These are phyloP conservation scores for Pichia sp. DNA, from an alignment of 1,139 yeast species.

Conservation along the genomic window DNA sequence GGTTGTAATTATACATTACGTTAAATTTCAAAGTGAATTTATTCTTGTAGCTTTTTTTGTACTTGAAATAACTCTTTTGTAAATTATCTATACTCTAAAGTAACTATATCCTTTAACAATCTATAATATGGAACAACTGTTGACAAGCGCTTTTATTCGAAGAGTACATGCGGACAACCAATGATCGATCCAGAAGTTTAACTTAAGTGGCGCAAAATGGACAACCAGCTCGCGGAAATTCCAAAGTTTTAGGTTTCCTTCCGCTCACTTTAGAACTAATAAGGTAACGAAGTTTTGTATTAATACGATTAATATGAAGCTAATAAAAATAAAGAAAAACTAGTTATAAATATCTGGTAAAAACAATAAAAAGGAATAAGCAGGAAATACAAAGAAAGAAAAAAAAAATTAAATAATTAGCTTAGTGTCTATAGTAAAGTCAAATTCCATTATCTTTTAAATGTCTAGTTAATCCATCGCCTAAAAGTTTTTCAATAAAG, in stretches of 20 bases:
- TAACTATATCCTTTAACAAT: neutral
- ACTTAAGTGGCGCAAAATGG: neutral
- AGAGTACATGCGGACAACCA: neutral
- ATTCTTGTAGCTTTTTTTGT: neutral
- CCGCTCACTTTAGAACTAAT: too few relatives aligned
- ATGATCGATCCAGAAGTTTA: neutral
- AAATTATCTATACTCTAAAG: neutral
- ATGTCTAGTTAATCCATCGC: too few relatives aligned
- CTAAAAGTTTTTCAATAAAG: too few relatives aligned
- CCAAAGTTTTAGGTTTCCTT: neutral
- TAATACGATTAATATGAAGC: too few relatives aligned
- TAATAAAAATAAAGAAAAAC: too few relatives aligned
- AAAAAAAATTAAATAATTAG: too few relatives aligned
- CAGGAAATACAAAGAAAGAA: too few relatives aligned
- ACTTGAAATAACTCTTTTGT: neutral
- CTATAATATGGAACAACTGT: neutral
- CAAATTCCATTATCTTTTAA: too few relatives aligned
- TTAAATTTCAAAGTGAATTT: neutral
- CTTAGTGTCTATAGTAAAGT: too few relatives aligned
- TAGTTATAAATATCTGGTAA: too few relatives aligned
- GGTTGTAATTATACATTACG: slow-evolving; percentile 2
- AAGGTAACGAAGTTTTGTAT: too few relatives aligned
- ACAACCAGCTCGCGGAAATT: neutral
- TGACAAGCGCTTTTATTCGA: neutral
- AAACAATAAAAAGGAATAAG: too few relatives aligned